Evolutionary conservation across 306 rosid genomes (phyloP).

Genomic region (Delonix regia): DNA sequence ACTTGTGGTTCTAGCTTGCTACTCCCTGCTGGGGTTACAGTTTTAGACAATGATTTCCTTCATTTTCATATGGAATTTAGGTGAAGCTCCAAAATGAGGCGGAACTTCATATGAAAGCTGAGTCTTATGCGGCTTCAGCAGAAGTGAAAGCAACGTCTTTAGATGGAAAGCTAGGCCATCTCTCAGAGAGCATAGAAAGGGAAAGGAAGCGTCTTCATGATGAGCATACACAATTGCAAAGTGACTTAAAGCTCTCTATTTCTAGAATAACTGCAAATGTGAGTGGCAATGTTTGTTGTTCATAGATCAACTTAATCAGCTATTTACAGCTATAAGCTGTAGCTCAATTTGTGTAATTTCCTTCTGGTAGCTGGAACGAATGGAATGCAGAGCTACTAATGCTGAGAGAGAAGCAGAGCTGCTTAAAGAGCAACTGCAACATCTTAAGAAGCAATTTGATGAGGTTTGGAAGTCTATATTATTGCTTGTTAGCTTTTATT

Average conservation of each 20-base stretch:
- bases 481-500: conserved; percentile 23
- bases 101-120: conserved; percentile 71
- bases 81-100: conserved; percentile 73
- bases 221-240: conserved; percentile 63
- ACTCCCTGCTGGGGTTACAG: not conserved
- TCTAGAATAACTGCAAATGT: conserved; percentile 72
- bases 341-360: conserved; percentile 35
- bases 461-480: conserved; percentile 60
- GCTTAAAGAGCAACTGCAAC: conserved; percentile 70
- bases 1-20: conserved; percentile 24
- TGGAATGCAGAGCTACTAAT: conserved; percentile 75
- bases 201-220: conserved; percentile 60
- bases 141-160: conserved; percentile 66
- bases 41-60: conserved; percentile 10
- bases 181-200: conserved; percentile 66
- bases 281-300: conserved; percentile 39
- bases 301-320: conserved; percentile 17
- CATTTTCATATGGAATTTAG: conserved; percentile 46
- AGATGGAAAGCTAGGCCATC: conserved; percentile 60
- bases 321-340: not conserved
- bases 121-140: conserved; percentile 64
- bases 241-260: conserved; percentile 73
- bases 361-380: conserved; percentile 68
- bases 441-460: conserved; percentile 61
- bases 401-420: conserved; percentile 79